These are phyloP conservation scores for Debaryomyces fabryi DNA, from an alignment of 1,139 yeast species.

Conservation along the genomic window DNA sequence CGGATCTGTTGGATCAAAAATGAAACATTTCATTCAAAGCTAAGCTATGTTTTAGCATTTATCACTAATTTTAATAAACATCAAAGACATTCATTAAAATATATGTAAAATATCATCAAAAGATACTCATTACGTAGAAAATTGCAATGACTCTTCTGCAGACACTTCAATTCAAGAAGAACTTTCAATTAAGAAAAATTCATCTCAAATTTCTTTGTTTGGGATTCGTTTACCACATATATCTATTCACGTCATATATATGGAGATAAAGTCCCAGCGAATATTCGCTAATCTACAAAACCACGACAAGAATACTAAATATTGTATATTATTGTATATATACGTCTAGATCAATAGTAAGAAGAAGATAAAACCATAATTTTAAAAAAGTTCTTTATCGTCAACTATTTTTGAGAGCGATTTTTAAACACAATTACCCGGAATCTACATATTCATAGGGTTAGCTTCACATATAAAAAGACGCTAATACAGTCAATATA, in stretches of 20 bases:
- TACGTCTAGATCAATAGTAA: background rate
- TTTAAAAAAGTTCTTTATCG: background rate
- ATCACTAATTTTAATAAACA: background rate
- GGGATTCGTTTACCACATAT: conserved; percentile 55
- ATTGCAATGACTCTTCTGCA: conserved; percentile 44
- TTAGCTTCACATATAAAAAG: background rate
- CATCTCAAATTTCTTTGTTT: conserved; percentile 20
- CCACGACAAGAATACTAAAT: background rate
- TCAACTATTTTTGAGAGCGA: no score
- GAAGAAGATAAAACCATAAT: background rate
- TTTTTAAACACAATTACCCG: background rate
- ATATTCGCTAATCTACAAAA: conserved; percentile 4
- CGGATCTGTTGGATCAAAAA: conserved; percentile 7
- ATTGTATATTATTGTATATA: conserved; percentile 3
- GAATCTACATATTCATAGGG: background rate
- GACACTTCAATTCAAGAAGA: conserved; percentile 25
- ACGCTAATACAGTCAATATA: no score
- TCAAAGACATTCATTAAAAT: conserved; percentile 7
- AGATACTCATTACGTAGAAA: conserved; percentile 31
- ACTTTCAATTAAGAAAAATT: conserved; percentile 6
- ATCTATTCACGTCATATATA: conserved; percentile 42
- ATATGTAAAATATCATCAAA: conserved; percentile 47
- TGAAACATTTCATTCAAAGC: conserved; percentile 8
- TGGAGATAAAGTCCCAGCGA: conserved; percentile 48
- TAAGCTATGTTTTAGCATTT: background rate